These are phyloP conservation scores for Fraxinus cuspidata DNA, from an alignment of 257 asterid genomes.

Conservation along the genomic window DNA sequence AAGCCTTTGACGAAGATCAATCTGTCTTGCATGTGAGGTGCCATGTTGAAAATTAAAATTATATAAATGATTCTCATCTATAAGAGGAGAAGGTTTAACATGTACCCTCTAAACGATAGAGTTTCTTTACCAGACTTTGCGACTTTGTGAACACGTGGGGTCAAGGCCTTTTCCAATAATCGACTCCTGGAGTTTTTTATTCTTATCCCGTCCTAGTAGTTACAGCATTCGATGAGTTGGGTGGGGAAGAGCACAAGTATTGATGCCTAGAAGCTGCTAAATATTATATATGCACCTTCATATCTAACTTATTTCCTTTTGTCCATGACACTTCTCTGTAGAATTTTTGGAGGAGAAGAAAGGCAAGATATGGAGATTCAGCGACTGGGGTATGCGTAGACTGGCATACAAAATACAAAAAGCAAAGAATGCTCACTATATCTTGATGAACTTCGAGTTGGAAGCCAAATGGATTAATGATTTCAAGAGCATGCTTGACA, in stretches of 20 bases:
- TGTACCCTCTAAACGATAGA: not conserved
- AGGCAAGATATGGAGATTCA: conserved; percentile 91
- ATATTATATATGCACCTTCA: not conserved
- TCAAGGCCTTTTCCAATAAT: too few relatives aligned
- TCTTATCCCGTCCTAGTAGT: not conserved
- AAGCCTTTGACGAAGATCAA: not conserved
- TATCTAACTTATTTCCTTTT: not conserved
- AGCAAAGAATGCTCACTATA: conserved; percentile 84
- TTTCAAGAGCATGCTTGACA: conserved; percentile 85
- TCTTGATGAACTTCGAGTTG: conserved; percentile 82
- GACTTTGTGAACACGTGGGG: too few relatives aligned
- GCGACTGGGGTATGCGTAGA: conserved; percentile 97
- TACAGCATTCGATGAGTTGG: not conserved
- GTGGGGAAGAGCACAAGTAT: not conserved
- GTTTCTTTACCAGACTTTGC: not conserved
- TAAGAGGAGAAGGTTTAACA: not conserved
- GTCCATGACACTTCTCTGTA: conserved; percentile 16
- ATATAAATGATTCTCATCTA: too few relatives aligned
- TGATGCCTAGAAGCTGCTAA: not conserved
- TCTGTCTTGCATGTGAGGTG: too few relatives aligned
- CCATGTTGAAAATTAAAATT: too few relatives aligned
- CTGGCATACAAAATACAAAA: conserved; percentile 87
- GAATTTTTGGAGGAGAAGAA: conserved; percentile 84
- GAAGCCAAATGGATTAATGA: conserved; percentile 83
- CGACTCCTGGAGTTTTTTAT: not conserved